Base-by-base conservation (phyloP, 2,329 filamentous ascomycete genomes). In the Colletotrichum sublineola region DNA sequence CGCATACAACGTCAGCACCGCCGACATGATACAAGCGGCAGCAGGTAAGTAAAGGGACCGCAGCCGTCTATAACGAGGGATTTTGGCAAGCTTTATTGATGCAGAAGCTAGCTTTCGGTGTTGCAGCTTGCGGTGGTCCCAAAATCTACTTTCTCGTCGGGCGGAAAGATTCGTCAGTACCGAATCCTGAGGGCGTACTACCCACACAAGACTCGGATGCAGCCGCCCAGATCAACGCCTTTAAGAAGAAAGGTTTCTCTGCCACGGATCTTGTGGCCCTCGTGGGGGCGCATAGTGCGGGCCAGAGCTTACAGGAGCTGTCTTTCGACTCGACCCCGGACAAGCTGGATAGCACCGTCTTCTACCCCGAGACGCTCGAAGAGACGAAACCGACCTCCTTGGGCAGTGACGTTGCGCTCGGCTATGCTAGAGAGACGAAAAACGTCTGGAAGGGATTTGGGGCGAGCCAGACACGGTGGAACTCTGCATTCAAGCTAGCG, bases 11-110 rank as follows among this genome's bases (percentile, higher is more conserved):
- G 66, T 68, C 24, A 31, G 66, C 50, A 68, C 66, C 11, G 66
- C 66, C 31, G 66, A 68, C 24, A 68, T 68, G 50, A 68, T 68
- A 5, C 66, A 68, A 56, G 66, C 66, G 15, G 66, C 66, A 56
- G 66, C 66, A 50, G 38, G 66, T 68, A 14, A 65, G 63, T 31
- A 44, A 7, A 9, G 31, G 40, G 0, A 52, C 46, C 20, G 29
- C 18, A 52, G 24, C n/a, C 24, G 18, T 14, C 0, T 60, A 1
- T 0, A n/a, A 24, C 9, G 15, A 18, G 8, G 7, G 15, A 6
- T 2, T 18, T 24, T 2, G 38, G 2, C 6, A 24, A 57, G 14
- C 3, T 14, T 15, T 60, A 29, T 20, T 57, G 15, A 67, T 36
- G 20, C 5, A 31, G 33, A 12, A 44, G n/a, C n/a, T 8, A 68